Evolutionary conservation across 352 stramenopile species (phyloP).

Genomic region (Labyrinthula sp.): DNA sequence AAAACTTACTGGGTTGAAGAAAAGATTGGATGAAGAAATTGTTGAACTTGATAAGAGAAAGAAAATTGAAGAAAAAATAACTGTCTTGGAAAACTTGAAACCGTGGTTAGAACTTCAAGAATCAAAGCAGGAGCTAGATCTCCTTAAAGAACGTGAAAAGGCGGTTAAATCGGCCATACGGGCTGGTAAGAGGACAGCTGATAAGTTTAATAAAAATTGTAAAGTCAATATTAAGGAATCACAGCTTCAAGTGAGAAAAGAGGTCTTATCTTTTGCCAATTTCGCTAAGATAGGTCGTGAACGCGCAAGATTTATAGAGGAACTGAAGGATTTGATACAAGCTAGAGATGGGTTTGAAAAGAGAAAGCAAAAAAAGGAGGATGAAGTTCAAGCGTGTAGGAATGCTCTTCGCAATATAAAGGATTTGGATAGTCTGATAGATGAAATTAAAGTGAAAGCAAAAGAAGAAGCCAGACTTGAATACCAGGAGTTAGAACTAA

Average conservation of each 20-base stretch:
- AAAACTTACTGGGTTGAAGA: constrained; percentile 6
- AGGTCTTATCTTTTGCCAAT: background rate
- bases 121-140: background rate
- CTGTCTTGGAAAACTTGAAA: background rate
- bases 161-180: background rate
- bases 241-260: background rate
- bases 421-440: constrained; percentile 1
- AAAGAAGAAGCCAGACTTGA: constrained; percentile 2
- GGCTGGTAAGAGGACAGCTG: background rate
- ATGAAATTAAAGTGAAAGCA: background rate
- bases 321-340: background rate
- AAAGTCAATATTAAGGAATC: background rate
- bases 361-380: constrained; percentile 1
- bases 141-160: background rate
- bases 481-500: constrained; percentile 5
- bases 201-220: background rate
- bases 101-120: background rate
- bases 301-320: background rate
- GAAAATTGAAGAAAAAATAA: background rate
- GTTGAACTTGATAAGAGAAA: constrained; percentile 1
- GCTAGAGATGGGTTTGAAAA: background rate
- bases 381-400: background rate
- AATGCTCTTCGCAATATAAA: constrained; percentile 1
- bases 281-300: background rate
- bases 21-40: background rate